Evolutionary conservation across 805 yeast species (phyloP), one percentile per base, ranked within the genome.

Genomic region (Wickerhamiella parazyma): DNA sequence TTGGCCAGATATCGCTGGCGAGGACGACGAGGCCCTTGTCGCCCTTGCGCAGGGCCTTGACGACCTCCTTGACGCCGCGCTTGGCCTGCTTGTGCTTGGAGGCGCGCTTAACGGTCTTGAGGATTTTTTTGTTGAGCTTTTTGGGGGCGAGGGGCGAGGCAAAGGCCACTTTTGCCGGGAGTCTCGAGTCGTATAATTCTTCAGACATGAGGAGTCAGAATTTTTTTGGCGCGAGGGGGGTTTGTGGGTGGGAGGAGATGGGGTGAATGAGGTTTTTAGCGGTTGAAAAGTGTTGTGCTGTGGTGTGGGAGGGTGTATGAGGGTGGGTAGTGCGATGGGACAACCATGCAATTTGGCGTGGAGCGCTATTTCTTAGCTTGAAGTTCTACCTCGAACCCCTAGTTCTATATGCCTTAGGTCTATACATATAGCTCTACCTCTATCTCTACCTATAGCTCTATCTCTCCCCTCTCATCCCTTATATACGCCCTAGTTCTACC

Each of bases 1-100:
- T 76, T 47, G 99, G 99, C 45, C 94, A 87, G 51, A 93, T 91
- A 63, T 91, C 99, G 55, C 98, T 97, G 26, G 99, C 98, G 65
- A 91, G 78, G 53, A 91, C 70, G 33, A 91, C 97, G 42, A 91
- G 72, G 43, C 98, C 99, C 66, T 91, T 91, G 63, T 87, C 97
- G 53, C 97, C 97, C 67, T 91, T 91, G 71, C 98, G 79, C 51
- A 91, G 73, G 18, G 97, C 91, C 69, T 91, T 91, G 56, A 89
- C 97, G 29, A 91, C 98, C 68, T 91, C 99, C 67, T 91, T 91
- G 45, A 91, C 97, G 63, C 99, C 99, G 68, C 98, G 77, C 68
- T 86, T 89, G 55, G 91, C 95, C 65, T 89, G 95, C 69, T 91
- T 91, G 51, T 95, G 93, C 69, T 91, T 91, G 43, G 97, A 86